Base-by-base conservation (phyloP, 805 yeast genomes). In the Schwanniomyces yamadae region DNA sequence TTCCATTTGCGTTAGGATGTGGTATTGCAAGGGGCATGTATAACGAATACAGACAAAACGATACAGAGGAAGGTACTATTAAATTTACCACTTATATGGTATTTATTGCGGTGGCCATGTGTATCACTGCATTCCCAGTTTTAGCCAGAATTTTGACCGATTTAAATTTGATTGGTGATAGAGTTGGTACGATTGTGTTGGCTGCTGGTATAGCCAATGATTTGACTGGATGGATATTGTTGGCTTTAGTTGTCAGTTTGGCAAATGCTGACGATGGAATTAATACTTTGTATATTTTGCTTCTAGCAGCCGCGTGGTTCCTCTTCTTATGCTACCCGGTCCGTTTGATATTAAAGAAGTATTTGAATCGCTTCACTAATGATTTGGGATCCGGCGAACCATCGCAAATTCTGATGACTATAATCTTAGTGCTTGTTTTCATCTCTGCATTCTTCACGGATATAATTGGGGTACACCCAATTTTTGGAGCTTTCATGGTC, bases 41-140 rank as follows among this genome's bases (percentile, higher is more conserved):
- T 60, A 63, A 81, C 19, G 68, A 73, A 23, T 82, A 81, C 53
- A 59, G 63, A 6, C 50, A 60, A 24, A 60, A 57, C 13, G 62
- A 40, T 17, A 31, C 41, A 16, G 57, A 46, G 1, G 42, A 52
- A 24, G 59, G 61, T 5, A 53, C 56, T 4, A 66, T 80, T 23
- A 66, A 78, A 36, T 84, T 84, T 52, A 80, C 90, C 10, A 82
- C 88, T 0, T 85, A 72, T 48, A 78, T 82, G 82, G 84, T 84
- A 8, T 85, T 85, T 48, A 80, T 85, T 33, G 90, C 91, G 2
- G 88, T 83, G 9, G 91, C 95, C 2, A 72, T 84, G 70, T 78
- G 91, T 44, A 83, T 85, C 45, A 85, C 95, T 3, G 95, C 95
- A 1, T 81, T 85, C 57, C 95, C 95, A 0, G 95, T 85, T 2